These are phyloP conservation scores for Erodium moschatum DNA, from an alignment of 441 rosid genomes.

Conservation along the genomic window DNA sequence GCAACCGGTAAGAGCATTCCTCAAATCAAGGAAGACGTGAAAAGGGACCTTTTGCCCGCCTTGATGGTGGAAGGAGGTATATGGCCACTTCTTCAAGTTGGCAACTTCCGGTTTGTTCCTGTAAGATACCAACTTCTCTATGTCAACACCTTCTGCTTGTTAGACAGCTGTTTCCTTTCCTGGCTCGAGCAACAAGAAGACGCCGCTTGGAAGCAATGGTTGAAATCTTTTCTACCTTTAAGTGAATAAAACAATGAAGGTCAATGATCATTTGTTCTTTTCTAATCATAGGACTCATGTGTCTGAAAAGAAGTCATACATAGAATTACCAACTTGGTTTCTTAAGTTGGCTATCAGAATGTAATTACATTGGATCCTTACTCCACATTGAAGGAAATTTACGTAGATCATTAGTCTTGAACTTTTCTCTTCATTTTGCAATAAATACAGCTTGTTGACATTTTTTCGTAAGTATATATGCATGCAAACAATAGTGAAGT, in stretches of 20 bases:
- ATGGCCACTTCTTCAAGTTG: conserved; percentile 47
- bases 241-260: conserved; percentile 16
- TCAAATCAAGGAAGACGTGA: conserved; percentile 40
- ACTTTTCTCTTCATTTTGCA: not conserved
- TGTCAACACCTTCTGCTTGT: conserved; percentile 47
- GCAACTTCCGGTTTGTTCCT: conserved; percentile 41
- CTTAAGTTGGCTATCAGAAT: not conserved
- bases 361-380: not conserved
- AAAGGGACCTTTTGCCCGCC: conserved; percentile 46
- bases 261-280: not conserved
- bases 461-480: not conserved
- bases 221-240: conserved; percentile 27
- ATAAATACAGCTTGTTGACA: not conserved
- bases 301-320: not conserved
- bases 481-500: too few relatives aligned
- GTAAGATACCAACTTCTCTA: conserved; percentile 50
- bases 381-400: not conserved
- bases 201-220: conserved; percentile 50
- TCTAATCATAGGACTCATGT: not conserved
- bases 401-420: too few relatives aligned
- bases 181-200: conserved; percentile 54
- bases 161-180: conserved; percentile 51
- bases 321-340: not conserved
- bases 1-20: conserved; percentile 40
- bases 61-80: conserved; percentile 40